Percentiles rank a stretch among this genome's conserved stretches.
phyloP scores from a whole-genome alignment of 73 alveolate species.

The Paramecium biaurelia region DNA sequence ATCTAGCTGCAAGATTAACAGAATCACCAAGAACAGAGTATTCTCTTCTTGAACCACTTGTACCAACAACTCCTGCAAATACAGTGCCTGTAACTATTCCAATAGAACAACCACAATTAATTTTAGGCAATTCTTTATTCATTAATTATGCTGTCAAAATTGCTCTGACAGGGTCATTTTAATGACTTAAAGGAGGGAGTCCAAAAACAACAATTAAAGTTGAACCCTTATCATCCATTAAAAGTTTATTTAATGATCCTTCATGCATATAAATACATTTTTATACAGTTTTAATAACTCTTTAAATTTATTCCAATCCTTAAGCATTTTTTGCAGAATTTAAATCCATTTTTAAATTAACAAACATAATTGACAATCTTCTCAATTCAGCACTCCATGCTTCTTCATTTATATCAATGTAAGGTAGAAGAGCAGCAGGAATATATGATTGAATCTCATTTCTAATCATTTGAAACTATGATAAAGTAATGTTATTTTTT shows the following conservation, averaged over 20 bases:
- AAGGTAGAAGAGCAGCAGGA: conserved; percentile 94
- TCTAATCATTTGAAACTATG: conserved; percentile 72
- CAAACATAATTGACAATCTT: conserved; percentile 89
- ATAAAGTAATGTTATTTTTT: conserved; percentile 80
- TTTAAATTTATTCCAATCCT: conserved; percentile 83
- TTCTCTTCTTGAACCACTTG: conserved; percentile 93
- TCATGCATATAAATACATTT: conserved; percentile 85
- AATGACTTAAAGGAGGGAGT: conserved; percentile 88
- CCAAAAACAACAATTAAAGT: conserved; percentile 91
- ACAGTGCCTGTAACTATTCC: conserved; percentile 95
- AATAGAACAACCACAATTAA: conserved; percentile 78
- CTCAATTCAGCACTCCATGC: conserved; percentile 90
- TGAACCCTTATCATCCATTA: conserved; percentile 93
- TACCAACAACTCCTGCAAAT: conserved; percentile 95
- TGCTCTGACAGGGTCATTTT: conserved; percentile 95
- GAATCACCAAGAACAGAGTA: conserved; percentile 94
- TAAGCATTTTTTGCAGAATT: conserved; percentile 82
- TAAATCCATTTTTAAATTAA: conserved; percentile 83
- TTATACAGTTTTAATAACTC: conserved; percentile 76
- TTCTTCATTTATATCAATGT: conserved; percentile 86
- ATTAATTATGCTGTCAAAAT: conserved; percentile 81
- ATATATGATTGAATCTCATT: conserved; percentile 79
- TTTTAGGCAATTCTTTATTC: conserved; percentile 80
- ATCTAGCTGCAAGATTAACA: conserved; percentile 93
- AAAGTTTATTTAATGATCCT: conserved; percentile 91